These are phyloP conservation scores for Lindgomyces ingoldianus DNA, from an alignment of 495 filamentous ascomycete species.

Conservation along the genomic window DNA sequence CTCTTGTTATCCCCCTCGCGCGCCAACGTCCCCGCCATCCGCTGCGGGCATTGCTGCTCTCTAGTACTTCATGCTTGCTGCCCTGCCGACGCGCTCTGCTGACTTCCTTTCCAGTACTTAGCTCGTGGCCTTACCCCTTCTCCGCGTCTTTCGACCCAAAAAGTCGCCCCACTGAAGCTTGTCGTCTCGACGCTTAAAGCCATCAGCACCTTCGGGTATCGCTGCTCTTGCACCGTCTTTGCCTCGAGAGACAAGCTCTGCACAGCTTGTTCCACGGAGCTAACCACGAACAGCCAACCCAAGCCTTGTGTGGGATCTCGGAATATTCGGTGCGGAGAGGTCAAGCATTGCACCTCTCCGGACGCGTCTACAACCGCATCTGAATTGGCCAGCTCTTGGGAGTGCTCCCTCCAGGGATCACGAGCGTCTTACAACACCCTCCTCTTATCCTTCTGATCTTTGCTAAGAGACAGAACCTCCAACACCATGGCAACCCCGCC, in stretches of 20 bases:
- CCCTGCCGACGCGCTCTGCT: neutral
- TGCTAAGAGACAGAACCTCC: neutral
- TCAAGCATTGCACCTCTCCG: slow-evolving; percentile 38
- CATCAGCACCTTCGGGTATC: neutral
- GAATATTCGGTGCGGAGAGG: slow-evolving; percentile 36
- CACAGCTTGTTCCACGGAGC: neutral
- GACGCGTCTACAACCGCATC: slow-evolving; percentile 19
- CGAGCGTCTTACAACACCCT: slow-evolving; percentile 4
- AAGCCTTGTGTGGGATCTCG: neutral
- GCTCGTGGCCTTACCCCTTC: neutral
- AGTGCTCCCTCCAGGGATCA: slow-evolving; percentile 34
- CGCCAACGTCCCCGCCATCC: neutral
- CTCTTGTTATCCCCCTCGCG: neutral
- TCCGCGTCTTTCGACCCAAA: neutral
- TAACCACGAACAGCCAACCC: neutral
- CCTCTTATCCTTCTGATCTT: neutral
- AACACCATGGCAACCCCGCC: slow-evolving; percentile 31
- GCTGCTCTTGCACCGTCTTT: neutral
- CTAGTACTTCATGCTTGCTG: neutral
- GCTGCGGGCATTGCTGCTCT: neutral
- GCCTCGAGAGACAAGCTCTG: neutral
- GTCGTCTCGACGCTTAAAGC: neutral
- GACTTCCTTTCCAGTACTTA: neutral
- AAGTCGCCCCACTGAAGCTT: neutral
- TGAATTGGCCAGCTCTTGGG: slow-evolving; percentile 27